Evolutionary conservation across 441 rosid genomes (phyloP).

Genomic region (Flueggea neowawraea): DNA sequence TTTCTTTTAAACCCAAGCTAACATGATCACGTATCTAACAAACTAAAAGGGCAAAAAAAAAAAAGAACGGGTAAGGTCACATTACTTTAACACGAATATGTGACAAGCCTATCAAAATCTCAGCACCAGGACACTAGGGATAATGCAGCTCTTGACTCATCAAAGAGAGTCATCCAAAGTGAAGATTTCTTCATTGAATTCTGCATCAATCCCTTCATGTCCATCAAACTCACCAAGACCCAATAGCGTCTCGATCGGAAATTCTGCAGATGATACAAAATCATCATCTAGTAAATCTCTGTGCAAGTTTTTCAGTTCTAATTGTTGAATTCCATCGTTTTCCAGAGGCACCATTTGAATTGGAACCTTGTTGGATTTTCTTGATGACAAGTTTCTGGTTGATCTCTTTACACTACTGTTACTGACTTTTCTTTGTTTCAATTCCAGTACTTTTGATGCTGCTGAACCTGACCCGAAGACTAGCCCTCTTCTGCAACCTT

Average conservation of each 20-base stretch:
- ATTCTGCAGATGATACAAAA: conserved; percentile 26
- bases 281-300: conserved; percentile 13
- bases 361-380: conserved; percentile 25
- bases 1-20: no score
- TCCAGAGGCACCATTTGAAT: conserved; percentile 34
- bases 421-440: conserved; percentile 14
- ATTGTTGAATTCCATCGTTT: neutral
- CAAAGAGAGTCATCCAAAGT: conserved; percentile 28
- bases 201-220: conserved; percentile 56
- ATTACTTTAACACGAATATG: no score
- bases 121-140: no score
- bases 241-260: conserved; percentile 39
- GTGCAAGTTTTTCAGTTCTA: conserved; percentile 1
- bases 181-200: conserved; percentile 36
- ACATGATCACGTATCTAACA: no score
- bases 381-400: conserved; percentile 25
- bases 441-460: conserved; percentile 19
- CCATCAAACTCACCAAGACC: conserved; percentile 62
- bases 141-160: neutral
- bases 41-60: no score
- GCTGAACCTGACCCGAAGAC: conserved; percentile 16
- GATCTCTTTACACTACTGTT: conserved; percentile 3
- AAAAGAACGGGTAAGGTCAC: no score
- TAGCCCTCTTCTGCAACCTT: conserved; percentile 22
- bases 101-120: no score